These are phyloP conservation scores for Kentomonas sorsogonicus DNA, from an alignment of 208 protist species.

Conservation along the genomic window DNA sequence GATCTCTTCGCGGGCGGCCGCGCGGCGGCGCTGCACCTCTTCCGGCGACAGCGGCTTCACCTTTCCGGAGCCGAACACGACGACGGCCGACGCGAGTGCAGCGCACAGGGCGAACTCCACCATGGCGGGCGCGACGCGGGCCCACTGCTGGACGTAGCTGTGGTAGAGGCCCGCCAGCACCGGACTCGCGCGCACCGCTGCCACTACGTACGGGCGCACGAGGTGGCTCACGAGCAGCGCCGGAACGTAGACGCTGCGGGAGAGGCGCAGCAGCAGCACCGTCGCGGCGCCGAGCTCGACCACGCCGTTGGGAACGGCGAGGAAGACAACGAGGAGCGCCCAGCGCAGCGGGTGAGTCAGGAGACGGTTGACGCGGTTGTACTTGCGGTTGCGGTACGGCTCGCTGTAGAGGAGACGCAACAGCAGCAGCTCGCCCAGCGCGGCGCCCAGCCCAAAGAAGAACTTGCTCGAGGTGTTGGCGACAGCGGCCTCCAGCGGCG, in stretches of 20 bases:
- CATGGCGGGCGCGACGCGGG: not conserved
- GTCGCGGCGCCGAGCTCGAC: slow-evolving; percentile 44
- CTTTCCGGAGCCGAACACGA: too few species aligned
- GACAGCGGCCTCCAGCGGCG: slow-evolving; percentile 16
- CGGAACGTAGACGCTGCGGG: slow-evolving; percentile 39
- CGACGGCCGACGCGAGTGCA: slow-evolving; percentile 29
- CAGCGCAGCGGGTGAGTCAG: slow-evolving; percentile 32
- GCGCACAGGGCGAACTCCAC: not conserved
- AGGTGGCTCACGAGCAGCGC: slow-evolving; percentile 49
- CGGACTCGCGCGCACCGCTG: slow-evolving; percentile 30
- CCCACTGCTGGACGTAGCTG: slow-evolving; percentile 4
- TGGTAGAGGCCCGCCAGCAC: slow-evolving; percentile 15
- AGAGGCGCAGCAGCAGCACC: slow-evolving; percentile 31
- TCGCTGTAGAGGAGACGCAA: slow-evolving; percentile 45
- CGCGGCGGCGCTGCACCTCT: too few species aligned
- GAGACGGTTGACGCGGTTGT: slow-evolving; percentile 29
- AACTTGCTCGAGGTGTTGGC: slow-evolving; percentile 49
- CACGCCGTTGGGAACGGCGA: slow-evolving; percentile 47
- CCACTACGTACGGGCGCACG: slow-evolving; percentile 44
- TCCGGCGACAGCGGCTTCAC: too few species aligned
- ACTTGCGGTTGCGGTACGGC: slow-evolving; percentile 31
- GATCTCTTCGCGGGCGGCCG: too few species aligned
- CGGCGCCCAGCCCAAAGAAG: slow-evolving; percentile 41
- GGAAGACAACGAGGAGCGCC: slow-evolving; percentile 27
- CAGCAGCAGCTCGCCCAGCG: slow-evolving; percentile 36